Evolutionary conservation across 257 asterid species (phyloP).

Genomic region (Gardenia jasminoides): DNA sequence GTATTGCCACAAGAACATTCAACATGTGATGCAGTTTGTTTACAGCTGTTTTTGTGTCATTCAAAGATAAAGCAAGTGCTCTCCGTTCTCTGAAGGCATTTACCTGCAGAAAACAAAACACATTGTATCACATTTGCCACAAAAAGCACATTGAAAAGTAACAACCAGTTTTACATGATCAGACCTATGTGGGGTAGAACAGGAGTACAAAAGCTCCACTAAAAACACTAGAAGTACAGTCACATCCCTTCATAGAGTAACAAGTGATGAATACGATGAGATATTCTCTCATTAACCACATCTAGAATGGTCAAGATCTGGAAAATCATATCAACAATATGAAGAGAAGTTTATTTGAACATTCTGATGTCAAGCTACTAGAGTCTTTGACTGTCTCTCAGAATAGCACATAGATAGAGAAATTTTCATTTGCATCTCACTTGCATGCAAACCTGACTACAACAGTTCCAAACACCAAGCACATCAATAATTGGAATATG

Average conservation of each 20-base stretch:
- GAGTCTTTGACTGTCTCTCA: neutral
- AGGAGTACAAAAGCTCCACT: neutral
- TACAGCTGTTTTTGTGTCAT: constrained; percentile 95
- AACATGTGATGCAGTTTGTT: constrained; percentile 86
- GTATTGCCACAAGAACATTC: constrained; percentile 53
- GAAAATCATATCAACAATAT: neutral
- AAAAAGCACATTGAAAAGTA: neutral
- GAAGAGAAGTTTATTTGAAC: neutral
- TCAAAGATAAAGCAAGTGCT: constrained; percentile 87
- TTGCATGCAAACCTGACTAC: neutral
- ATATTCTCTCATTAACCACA: neutral
- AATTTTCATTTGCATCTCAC: neutral
- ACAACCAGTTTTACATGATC: neutral
- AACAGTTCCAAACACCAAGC: neutral
- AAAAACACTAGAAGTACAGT: neutral
- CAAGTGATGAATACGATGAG: neutral
- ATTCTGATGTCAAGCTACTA: neutral
- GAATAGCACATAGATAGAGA: neutral
- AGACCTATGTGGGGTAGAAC: neutral
- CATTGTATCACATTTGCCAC: neutral
- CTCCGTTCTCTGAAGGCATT: constrained; percentile 83
- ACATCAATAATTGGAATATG: neutral
- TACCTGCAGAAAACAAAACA: constrained; percentile 44
- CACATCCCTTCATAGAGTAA: neutral
- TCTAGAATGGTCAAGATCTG: neutral